Evolutionary conservation across 495 filamentous ascomycete genomes (phyloP).

Genomic region (Saxophila tyrrhenica): DNA sequence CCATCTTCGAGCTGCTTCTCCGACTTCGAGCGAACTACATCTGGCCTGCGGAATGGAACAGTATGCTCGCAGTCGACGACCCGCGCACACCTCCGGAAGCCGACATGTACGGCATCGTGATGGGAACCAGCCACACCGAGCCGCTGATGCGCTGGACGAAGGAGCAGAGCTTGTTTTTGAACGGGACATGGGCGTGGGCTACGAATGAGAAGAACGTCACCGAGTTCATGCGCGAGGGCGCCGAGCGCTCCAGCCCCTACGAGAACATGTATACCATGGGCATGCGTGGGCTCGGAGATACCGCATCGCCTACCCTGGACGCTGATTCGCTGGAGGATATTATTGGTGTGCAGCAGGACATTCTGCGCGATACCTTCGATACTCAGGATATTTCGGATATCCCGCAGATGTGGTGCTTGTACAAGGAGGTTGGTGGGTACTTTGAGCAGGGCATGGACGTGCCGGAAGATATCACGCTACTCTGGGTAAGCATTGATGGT

Average conservation of each 20-base stretch:
- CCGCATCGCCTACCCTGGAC: constrained; percentile 43
- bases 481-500: no score
- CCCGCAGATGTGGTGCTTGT: constrained; percentile 56
- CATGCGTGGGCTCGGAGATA: constrained; percentile 63
- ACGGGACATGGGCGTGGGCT: constrained; percentile 54
- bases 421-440: constrained; percentile 44
- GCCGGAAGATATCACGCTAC: constrained; percentile 60
- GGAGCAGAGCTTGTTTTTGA: constrained; percentile 50
- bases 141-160: constrained; percentile 62
- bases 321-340: constrained; percentile 49
- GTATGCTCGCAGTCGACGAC: constrained; percentile 62
- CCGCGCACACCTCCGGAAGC: constrained; percentile 53
- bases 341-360: constrained; percentile 46
- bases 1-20: constrained; percentile 61
- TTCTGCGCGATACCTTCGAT: constrained; percentile 44
- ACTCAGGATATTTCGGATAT: constrained; percentile 35
- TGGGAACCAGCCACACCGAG: constrained; percentile 63
- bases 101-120: constrained; percentile 60
- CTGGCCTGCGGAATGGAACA: constrained; percentile 62
- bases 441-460: constrained; percentile 53
- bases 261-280: constrained; percentile 58
- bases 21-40: constrained; percentile 61
- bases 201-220: constrained; percentile 54
- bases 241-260: constrained; percentile 50
- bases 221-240: constrained; percentile 56